phyloP scores from a whole-genome alignment of 306 rosid species.

The Malus fusca region DNA sequence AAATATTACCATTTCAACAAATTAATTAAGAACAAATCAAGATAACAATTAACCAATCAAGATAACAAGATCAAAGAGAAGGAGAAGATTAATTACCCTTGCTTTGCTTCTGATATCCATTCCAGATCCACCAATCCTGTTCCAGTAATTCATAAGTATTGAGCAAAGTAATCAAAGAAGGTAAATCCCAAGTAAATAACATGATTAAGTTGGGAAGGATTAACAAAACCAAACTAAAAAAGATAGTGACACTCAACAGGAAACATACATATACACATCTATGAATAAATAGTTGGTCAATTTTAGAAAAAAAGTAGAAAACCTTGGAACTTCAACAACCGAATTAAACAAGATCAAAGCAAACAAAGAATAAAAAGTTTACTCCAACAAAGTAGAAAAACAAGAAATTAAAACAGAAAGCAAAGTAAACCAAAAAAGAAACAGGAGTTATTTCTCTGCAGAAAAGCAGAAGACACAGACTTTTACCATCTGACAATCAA shows the following conservation, averaged over 20 bases:
- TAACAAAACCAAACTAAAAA: background rate
- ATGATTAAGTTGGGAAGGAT: background rate
- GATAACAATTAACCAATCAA: background rate
- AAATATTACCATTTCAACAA: conserved; percentile 1
- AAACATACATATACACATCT: background rate
- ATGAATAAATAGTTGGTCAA: background rate
- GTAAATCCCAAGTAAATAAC: background rate
- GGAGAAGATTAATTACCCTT: conserved; percentile 42
- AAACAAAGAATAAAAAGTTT: too few relatives aligned
- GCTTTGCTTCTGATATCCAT: conserved; percentile 94
- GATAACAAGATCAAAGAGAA: background rate
- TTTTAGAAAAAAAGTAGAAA: background rate
- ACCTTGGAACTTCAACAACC: background rate
- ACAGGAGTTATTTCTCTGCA: background rate
- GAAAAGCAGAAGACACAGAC: background rate
- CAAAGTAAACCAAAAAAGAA: background rate
- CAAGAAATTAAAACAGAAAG: background rate
- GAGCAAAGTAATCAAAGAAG: background rate
- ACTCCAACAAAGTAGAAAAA: background rate
- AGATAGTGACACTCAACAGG: background rate
- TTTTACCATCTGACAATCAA: background rate
- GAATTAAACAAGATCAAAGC: background rate
- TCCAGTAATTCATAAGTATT: background rate
- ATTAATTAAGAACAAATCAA: background rate
- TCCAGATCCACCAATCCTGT: conserved; percentile 97